Evolutionary conservation across 139 green algal species (phyloP).

Genomic region (Zygnema circumcarinatum): DNA sequence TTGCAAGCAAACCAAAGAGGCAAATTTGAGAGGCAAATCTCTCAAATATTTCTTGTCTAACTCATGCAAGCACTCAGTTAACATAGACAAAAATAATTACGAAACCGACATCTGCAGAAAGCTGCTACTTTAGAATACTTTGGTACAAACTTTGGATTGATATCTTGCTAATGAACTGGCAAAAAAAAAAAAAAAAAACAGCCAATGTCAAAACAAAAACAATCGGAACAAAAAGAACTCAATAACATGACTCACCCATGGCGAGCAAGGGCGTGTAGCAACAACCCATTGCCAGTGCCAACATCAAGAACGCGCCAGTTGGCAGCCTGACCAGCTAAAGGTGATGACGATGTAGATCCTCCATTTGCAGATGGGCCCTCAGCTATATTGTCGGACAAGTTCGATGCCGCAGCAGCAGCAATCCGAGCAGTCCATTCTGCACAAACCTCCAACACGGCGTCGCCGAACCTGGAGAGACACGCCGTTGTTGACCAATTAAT

Average conservation of each 20-base stretch:
- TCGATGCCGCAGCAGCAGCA: not conserved
- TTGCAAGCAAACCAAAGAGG: not conserved
- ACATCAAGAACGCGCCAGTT: constrained; percentile 59
- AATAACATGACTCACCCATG: constrained; percentile 54
- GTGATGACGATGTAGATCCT: constrained; percentile 29
- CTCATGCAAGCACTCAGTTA: no score
- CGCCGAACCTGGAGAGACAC: constrained; percentile 49
- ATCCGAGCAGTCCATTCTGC: constrained; percentile 37
- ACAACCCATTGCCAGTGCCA: constrained; percentile 62
- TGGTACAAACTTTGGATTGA: no score
- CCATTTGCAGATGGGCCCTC: constrained; percentile 16
- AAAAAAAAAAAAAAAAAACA: no score
- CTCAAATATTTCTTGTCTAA: no score
- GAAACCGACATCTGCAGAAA: no score
- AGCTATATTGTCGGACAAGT: not conserved
- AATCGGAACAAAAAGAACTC: no score
- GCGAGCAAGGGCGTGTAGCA: constrained; percentile 59
- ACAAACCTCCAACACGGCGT: constrained; percentile 39
- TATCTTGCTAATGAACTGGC: no score
- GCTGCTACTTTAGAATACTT: no score
- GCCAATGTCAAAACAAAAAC: no score
- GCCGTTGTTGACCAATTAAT: not conserved
- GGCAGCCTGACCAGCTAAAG: constrained; percentile 39
- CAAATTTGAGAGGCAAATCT: no score
- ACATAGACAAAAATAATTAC: no score